Percentiles rank a stretch among this genome's conserved stretches.
Conservation (phyloP, 2,329 filamentous ascomycete genomes). For the Ciborinia camelliae region DNA sequence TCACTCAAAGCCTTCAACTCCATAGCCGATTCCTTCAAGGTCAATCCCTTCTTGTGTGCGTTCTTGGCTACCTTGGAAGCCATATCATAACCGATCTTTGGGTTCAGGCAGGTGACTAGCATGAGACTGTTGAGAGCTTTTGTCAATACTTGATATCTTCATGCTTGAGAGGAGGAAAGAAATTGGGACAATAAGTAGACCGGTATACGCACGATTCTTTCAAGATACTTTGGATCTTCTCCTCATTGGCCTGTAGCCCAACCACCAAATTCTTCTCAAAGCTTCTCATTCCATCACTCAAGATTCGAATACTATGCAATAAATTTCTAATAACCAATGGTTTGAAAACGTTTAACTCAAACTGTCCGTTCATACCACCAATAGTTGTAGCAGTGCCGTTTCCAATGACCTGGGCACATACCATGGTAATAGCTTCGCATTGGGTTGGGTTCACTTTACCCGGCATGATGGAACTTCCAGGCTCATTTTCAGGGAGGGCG, state of each 20-base stretch:
- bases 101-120: conserved; percentile 97
- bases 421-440: conserved; percentile 96
- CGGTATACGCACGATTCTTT: conserved; percentile 75
- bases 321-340: conserved; percentile 93
- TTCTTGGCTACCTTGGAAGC: conserved; percentile 97
- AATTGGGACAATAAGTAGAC: neutral
- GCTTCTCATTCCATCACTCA: conserved; percentile 88
- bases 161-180: neutral
- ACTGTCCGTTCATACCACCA: conserved; percentile 95
- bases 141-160: conserved; percentile 8
- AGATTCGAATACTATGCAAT: conserved; percentile 83
- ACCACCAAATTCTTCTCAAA: conserved; percentile 92
- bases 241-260: conserved; percentile 89
- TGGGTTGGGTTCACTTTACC: conserved; percentile 99
- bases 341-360: conserved; percentile 99
- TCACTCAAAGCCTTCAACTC: conserved; percentile 85
- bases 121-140: conserved; percentile 63
- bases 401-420: conserved; percentile 96
- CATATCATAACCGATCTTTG: conserved; percentile 97
- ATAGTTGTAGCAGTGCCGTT: conserved; percentile 93
- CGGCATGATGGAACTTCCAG: conserved; percentile 97
- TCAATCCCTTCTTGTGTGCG: conserved; percentile 96
- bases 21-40: conserved; percentile 89
- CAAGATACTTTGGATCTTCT: conserved; percentile 83
- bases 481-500: conserved; percentile 93